These are phyloP conservation scores for Rutstroemia sp. DNA, from an alignment of 2,329 filamentous ascomycete genomes.

Conservation along the genomic window DNA sequence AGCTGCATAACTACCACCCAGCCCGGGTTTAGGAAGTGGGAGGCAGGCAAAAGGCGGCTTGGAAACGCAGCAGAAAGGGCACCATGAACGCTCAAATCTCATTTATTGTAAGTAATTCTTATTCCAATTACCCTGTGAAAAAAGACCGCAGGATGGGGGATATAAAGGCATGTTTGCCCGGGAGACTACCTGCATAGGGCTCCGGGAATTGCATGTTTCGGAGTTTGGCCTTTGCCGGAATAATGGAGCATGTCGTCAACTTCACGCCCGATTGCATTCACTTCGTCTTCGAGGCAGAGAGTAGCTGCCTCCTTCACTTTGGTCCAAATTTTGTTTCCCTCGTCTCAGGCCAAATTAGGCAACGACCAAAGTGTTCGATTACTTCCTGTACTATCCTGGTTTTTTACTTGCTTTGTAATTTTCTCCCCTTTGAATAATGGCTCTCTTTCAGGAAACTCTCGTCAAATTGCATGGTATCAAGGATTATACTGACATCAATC, in stretches of 20 bases:
- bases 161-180: neutral
- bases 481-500: constrained; percentile 23
- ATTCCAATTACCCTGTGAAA: neutral
- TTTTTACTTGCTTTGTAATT: neutral
- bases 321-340: neutral
- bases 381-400: neutral
- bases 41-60: constrained; percentile 13
- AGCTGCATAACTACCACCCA: constrained; percentile 23
- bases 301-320: no score
- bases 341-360: neutral
- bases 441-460: neutral
- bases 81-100: constrained; percentile 51
- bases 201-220: neutral
- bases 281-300: neutral
- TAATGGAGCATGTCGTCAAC: neutral
- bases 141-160: neutral
- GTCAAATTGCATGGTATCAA: constrained; percentile 16
- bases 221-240: neutral
- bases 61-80: constrained; percentile 14
- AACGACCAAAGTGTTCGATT: neutral
- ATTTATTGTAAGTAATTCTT: constrained; percentile 42
- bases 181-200: neutral
- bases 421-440: neutral
- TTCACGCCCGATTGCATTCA: neutral
- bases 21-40: constrained; percentile 2